phyloP scores from a whole-genome alignment of 148 eudicot genomes.

The Heliamphora exappendiculata region DNA sequence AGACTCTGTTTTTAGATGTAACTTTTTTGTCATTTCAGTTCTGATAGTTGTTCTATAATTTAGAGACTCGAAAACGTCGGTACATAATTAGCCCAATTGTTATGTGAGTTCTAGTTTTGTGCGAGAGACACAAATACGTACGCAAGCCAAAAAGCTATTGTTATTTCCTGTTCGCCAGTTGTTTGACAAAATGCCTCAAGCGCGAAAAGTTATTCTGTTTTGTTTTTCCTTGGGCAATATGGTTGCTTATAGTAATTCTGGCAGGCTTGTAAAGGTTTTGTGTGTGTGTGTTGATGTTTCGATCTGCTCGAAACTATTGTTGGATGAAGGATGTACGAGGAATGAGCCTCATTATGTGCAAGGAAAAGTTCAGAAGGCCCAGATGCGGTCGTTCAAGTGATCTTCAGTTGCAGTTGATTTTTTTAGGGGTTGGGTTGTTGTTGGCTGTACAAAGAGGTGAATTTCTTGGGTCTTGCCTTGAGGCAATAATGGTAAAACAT shows the following conservation, averaged over 20 bases:
- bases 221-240: neutral
- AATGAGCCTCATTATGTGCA: neutral
- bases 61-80: neutral
- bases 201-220: neutral
- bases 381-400: neutral
- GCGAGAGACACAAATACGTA: neutral
- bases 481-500: neutral
- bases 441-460: neutral
- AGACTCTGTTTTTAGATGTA: neutral
- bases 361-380: neutral
- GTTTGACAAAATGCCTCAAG: slow-evolving; percentile 12
- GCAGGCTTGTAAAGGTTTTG: neutral
- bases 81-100: neutral
- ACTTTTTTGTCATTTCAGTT: neutral
- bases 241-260: too few relatives aligned
- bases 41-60: neutral
- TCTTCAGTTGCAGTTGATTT: neutral
- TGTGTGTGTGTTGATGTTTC: too few relatives aligned
- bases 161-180: neutral
- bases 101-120: neutral
- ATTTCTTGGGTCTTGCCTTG: neutral
- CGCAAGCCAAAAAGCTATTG: neutral
- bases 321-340: neutral
- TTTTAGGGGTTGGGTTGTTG: neutral
- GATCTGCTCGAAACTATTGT: neutral